These are phyloP conservation scores for Yamadazyma aaseri DNA, from an alignment of 1,139 yeast genomes.

Conservation along the genomic window DNA sequence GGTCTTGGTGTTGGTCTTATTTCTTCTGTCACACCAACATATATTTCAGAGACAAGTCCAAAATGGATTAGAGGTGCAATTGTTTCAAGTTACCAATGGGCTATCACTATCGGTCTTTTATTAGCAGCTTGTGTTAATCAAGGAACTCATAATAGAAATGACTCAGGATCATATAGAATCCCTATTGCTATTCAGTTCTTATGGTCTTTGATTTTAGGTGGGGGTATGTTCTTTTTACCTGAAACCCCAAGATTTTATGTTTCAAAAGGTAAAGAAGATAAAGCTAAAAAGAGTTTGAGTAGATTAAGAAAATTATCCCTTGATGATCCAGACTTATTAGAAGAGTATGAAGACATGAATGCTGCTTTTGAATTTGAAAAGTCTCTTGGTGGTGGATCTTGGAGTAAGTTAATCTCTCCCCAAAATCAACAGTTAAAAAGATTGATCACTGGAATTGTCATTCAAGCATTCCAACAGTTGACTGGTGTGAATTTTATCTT, in stretches of 20 bases:
- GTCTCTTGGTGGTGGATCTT: slow-evolving; percentile 22
- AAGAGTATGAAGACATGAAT: slow-evolving; percentile 37
- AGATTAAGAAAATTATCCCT: slow-evolving; percentile 34
- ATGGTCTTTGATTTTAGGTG: slow-evolving; percentile 40
- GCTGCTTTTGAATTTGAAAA: slow-evolving; percentile 38
- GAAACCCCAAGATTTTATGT: slow-evolving; percentile 78
- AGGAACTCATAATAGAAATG: slow-evolving; percentile 50
- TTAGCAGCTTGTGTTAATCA: slow-evolving; percentile 63
- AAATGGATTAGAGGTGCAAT: slow-evolving; percentile 68
- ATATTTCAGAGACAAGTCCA: slow-evolving; percentile 67
- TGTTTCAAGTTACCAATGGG: slow-evolving; percentile 64
- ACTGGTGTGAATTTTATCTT: slow-evolving; percentile 74
- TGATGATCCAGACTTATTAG: slow-evolving; percentile 40
- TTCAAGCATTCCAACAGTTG: slow-evolving; percentile 62
- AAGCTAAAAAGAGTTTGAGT: slow-evolving; percentile 47
- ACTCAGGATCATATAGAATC: slow-evolving; percentile 62
- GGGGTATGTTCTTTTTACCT: slow-evolving; percentile 66
- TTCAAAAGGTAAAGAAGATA: slow-evolving; percentile 50
- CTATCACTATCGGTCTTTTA: slow-evolving; percentile 61
- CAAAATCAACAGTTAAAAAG: slow-evolving; percentile 35
- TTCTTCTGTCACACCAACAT: slow-evolving; percentile 61
- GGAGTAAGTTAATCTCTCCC: slow-evolving; percentile 24
- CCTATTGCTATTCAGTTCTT: slow-evolving; percentile 55
- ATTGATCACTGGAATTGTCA: slow-evolving; percentile 32
- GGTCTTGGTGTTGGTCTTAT: slow-evolving; percentile 69